These are phyloP conservation scores for Exidia glandulosa DNA, from an alignment of 768 basidiomycete species.

Conservation along the genomic window DNA sequence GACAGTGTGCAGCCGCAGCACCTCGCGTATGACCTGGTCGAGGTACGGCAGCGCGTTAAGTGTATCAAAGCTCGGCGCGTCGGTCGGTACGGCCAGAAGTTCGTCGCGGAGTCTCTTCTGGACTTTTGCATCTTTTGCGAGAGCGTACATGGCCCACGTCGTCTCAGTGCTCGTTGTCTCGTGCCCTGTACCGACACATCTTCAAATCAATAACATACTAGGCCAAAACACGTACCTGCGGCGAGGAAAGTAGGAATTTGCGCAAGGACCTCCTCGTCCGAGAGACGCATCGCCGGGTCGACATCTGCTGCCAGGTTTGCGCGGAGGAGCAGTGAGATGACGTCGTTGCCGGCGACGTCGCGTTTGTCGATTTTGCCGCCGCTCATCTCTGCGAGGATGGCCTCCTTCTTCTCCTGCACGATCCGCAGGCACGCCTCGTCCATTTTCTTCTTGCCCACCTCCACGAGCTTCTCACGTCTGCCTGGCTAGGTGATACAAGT, in stretches of 20 bases:
- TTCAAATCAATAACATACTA: background rate
- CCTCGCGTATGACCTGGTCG: conserved; percentile 54
- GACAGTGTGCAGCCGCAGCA: conserved; percentile 44
- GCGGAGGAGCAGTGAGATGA: conserved; percentile 47
- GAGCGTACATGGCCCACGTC: conserved; percentile 49
- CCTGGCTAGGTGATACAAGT: conserved; percentile 11
- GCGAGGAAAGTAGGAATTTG: conserved; percentile 57
- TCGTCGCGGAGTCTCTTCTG: conserved; percentile 52
- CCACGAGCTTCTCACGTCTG: conserved; percentile 22
- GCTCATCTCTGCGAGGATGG: conserved; percentile 8
- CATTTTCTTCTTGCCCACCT: conserved; percentile 7
- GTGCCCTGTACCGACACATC: conserved; percentile 6
- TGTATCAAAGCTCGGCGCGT: conserved; percentile 58
- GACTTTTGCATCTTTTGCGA: conserved; percentile 34
- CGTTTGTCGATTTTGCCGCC: background rate
- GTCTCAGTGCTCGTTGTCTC: conserved; percentile 22
- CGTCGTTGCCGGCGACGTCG: conserved; percentile 30
- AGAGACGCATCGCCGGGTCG: conserved; percentile 40
- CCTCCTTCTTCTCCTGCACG: conserved; percentile 23
- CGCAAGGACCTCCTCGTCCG: conserved; percentile 52
- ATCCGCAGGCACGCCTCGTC: conserved; percentile 1
- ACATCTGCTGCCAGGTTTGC: conserved; percentile 57
- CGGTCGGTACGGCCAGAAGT: conserved; percentile 36
- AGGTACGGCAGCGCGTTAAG: conserved; percentile 57
- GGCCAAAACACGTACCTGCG: conserved; percentile 26